A percentile compares a stretch with the other conserved stretches of the same genome.
Evolutionary conservation across 148 eudicot genomes (phyloP).

Genomic region (Tetragonia tetragonoides): DNA sequence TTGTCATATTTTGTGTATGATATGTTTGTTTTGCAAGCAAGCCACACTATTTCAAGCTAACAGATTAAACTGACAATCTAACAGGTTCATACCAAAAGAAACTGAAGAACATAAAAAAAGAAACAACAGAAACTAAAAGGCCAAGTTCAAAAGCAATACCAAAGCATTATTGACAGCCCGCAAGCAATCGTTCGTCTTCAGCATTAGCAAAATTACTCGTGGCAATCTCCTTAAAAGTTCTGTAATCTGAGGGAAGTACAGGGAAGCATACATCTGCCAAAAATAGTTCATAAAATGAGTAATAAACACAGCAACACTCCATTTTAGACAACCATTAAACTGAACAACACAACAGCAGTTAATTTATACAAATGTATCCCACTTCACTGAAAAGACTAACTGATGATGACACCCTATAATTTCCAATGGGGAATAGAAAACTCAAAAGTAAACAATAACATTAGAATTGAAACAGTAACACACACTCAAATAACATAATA

Average conservation of each 20-base stretch:
- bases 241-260: slow-evolving; percentile 83
- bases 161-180: slow-evolving; percentile 77
- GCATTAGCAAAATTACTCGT: slow-evolving; percentile 87
- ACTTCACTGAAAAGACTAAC: not conserved
- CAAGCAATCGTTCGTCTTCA: slow-evolving; percentile 95
- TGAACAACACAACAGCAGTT: not conserved
- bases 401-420: not conserved
- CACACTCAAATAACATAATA: no score
- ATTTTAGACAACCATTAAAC: not conserved
- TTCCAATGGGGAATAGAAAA: no score
- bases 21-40: no score
- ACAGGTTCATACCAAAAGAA: not conserved
- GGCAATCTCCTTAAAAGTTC: slow-evolving; percentile 93
- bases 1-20: no score
- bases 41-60: not conserved
- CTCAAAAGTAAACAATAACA: no score
- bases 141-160: slow-evolving; percentile 44
- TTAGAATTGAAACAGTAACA: no score
- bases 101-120: not conserved
- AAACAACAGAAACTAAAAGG: not conserved
- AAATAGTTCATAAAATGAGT: slow-evolving; percentile 10
- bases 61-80: not conserved
- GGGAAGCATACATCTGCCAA: slow-evolving; percentile 92
- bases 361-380: not conserved
- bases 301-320: not conserved